Evolutionary conservation across 306 rosid genomes (phyloP).

Genomic region (barrel medic (Medicago truncatula)): MtrunA17r5.0-ANR NC_053046.1:24709001-24709500

Average conservation of each 20-base stretch:
- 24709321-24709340: conserved; percentile 21
- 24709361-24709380: not conserved
- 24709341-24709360: conserved; percentile 35
- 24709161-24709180: conserved; percentile 14
- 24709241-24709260: not conserved
- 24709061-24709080: not conserved
- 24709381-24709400: not conserved
- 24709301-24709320: not conserved
- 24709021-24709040: conserved; percentile 50
- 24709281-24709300: not conserved
- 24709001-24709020: conserved; percentile 32
- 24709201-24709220: not conserved
- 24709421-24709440: not conserved
- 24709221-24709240: not conserved
- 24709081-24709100: not conserved
- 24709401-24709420: not conserved
- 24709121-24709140: conserved; percentile 14
- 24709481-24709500: not conserved
- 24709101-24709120: not conserved
- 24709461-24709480: not conserved
- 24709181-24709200: conserved; percentile 28
- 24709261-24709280: not conserved
- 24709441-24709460: not conserved
- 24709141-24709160: not conserved
- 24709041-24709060: not conserved